Percentiles rank a stretch among this genome's conserved stretches.
Evolutionary conservation across 768 basidiomycete genomes (phyloP).

Genomic region (Kwoniella dendrophila): DNA sequence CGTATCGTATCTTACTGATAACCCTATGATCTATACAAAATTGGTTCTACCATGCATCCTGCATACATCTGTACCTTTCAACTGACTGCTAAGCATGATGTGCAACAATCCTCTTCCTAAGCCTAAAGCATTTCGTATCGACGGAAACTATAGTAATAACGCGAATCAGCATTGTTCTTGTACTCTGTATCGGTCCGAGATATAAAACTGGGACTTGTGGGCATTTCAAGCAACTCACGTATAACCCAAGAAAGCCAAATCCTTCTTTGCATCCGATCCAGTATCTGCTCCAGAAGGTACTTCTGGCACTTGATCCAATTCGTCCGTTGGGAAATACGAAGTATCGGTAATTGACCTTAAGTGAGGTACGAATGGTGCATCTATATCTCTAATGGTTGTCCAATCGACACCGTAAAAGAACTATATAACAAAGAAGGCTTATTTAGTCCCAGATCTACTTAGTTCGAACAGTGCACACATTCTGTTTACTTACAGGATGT

Average conservation of each 20-base stretch:
- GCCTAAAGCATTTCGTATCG: conserved; percentile 53
- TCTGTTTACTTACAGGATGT: conserved; percentile 74
- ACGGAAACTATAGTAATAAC: conserved; percentile 40
- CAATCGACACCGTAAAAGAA: conserved; percentile 81
- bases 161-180: conserved; percentile 4
- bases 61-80: no score
- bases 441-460: no score
- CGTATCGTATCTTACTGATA: no score
- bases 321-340: conserved; percentile 96
- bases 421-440: conserved; percentile 24
- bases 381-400: conserved; percentile 80
- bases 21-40: no score
- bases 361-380: conserved; percentile 94
- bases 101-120: no score
- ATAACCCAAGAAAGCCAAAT: conserved; percentile 66
- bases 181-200: no score
- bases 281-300: conserved; percentile 58
- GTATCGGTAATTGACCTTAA: conserved; percentile 91
- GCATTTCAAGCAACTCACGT: conserved; percentile 42
- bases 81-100: no score
- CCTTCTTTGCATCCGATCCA: conserved; percentile 59
- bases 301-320: conserved; percentile 74
- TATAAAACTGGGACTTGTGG: background rate
- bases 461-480: no score
- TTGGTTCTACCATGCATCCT: no score